Evolutionary conservation across 1,284 basidiomycete genomes (phyloP).

Genomic region (Naganishia sp.): DNA sequence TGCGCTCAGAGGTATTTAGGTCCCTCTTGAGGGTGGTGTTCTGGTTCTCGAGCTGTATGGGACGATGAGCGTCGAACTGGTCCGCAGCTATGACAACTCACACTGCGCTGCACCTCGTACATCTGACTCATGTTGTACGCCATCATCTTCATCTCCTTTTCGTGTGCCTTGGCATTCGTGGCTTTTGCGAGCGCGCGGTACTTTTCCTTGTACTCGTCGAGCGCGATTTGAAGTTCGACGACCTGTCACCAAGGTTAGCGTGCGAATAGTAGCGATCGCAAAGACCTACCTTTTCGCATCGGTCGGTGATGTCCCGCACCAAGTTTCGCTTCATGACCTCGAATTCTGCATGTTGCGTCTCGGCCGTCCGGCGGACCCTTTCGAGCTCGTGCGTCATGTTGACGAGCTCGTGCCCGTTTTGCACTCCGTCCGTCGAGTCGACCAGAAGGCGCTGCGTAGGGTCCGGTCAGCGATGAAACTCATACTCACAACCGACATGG

Average conservation of each 20-base stretch:
- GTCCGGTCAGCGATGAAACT: background rate
- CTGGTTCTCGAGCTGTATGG: constrained; percentile 87
- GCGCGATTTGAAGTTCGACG: constrained; percentile 97
- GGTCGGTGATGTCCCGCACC: constrained; percentile 98
- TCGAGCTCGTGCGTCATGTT: constrained; percentile 97
- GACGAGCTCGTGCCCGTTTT: constrained; percentile 92
- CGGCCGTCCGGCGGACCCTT: constrained; percentile 93
- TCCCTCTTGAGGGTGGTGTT: constrained; percentile 98
- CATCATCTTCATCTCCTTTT: constrained; percentile 99
- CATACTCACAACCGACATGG: too few relatives aligned
- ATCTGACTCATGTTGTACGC: constrained; percentile 96
- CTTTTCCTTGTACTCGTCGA: constrained; percentile 98
- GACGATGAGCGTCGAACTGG: constrained; percentile 31
- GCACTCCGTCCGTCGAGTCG: constrained; percentile 92
- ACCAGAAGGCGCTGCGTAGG: constrained; percentile 81
- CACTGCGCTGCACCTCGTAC: constrained; percentile 96
- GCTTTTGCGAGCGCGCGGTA: constrained; percentile 98
- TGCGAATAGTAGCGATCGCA: constrained; percentile 27
- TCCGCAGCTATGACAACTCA: constrained; percentile 42
- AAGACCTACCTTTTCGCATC: constrained; percentile 87
- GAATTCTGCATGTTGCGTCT: constrained; percentile 95
- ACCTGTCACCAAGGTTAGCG: constrained; percentile 62
- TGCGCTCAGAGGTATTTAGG: constrained; percentile 93
- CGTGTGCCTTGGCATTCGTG: constrained; percentile 96
- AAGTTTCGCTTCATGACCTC: constrained; percentile 98